These are phyloP conservation scores for Geotrichum europaeum DNA, from an alignment of 1,139 yeast species.

Conservation along the genomic window DNA sequence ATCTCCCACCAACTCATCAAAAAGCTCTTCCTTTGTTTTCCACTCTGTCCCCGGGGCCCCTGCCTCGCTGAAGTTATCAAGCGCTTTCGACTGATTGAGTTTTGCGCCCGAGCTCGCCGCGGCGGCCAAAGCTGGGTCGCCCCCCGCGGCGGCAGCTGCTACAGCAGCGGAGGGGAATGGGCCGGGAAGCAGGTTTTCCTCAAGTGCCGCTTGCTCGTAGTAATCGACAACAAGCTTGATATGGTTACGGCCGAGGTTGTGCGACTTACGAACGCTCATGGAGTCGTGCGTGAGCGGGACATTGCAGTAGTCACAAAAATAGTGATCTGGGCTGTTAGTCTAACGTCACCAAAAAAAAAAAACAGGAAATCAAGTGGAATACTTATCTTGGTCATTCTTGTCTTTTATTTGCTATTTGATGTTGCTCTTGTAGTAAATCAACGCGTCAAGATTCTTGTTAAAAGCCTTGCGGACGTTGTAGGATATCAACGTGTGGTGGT, in stretches of 20 bases:
- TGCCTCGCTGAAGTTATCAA: conserved; percentile 16
- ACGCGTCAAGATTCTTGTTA: background rate
- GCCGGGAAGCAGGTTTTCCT: conserved; percentile 26
- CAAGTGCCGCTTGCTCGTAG: conserved; percentile 45
- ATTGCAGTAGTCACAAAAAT: conserved; percentile 16
- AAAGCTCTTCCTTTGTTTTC: conserved; percentile 15
- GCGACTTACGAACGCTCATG: conserved; percentile 78
- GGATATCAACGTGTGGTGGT: background rate
- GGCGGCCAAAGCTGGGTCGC: background rate
- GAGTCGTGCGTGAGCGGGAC: conserved; percentile 75
- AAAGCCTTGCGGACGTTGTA: background rate
- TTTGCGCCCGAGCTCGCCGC: conserved; percentile 6
- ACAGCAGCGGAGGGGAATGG: conserved; percentile 15
- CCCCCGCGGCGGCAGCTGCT: conserved; percentile 8
- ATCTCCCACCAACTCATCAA: conserved; percentile 13
- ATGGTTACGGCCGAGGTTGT: conserved; percentile 75
- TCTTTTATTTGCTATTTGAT: background rate
- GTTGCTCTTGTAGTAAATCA: background rate
- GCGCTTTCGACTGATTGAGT: conserved; percentile 23
- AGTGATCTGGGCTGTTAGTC: conserved; percentile 8
- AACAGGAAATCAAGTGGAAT: background rate
- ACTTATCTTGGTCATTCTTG: conserved; percentile 30
- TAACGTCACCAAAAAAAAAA: background rate
- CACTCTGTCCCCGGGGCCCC: conserved; percentile 24
- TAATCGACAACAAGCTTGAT: conserved; percentile 68